phyloP scores from a whole-genome alignment of 345 rosid species.

The Cardamine resedifolia region DNA sequence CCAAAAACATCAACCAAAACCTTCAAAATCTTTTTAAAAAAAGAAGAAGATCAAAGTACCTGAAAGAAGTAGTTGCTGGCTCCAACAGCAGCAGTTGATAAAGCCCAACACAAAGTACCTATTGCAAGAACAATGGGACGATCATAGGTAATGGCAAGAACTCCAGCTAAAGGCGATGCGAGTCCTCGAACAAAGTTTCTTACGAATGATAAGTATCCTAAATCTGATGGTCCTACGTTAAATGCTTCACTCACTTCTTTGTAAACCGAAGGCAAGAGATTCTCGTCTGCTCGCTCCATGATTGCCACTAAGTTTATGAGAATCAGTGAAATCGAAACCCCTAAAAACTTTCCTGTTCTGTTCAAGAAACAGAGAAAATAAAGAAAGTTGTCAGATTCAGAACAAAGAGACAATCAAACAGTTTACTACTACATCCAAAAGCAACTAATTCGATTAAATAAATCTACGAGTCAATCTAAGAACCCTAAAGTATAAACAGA shows the following conservation, averaged over 20 bases:
- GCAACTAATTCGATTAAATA: neutral
- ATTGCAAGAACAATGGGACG: constrained; percentile 91
- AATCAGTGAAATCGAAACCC: constrained; percentile 78
- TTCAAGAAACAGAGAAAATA: neutral
- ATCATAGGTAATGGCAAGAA: constrained; percentile 73
- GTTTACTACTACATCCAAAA: neutral
- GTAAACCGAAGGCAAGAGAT: constrained; percentile 87
- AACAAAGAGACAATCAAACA: constrained; percentile 24
- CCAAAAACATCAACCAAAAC: neutral
- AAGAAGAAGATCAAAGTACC: constrained; percentile 28
- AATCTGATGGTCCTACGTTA: constrained; percentile 87
- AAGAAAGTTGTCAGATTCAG: constrained; percentile 5
- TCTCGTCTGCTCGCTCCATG: constrained; percentile 97
- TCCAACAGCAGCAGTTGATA: constrained; percentile 96
- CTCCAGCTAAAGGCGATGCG: constrained; percentile 87
- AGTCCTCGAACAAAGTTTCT: constrained; percentile 95
- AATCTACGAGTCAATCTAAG: neutral
- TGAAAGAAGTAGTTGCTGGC: constrained; percentile 69
- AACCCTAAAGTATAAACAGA: neutral
- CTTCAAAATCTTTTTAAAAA: neutral
- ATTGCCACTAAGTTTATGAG: constrained; percentile 90
- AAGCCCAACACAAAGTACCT: constrained; percentile 90
- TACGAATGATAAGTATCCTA: constrained; percentile 91
- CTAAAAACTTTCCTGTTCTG: constrained; percentile 79
- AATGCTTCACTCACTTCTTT: constrained; percentile 99